A percentile compares a stretch with the other conserved stretches of the same genome.
Evolutionary conservation across 2,329 filamentous ascomycete genomes (phyloP).

Genomic region (Aotearoamyces nothofagi): DNA sequence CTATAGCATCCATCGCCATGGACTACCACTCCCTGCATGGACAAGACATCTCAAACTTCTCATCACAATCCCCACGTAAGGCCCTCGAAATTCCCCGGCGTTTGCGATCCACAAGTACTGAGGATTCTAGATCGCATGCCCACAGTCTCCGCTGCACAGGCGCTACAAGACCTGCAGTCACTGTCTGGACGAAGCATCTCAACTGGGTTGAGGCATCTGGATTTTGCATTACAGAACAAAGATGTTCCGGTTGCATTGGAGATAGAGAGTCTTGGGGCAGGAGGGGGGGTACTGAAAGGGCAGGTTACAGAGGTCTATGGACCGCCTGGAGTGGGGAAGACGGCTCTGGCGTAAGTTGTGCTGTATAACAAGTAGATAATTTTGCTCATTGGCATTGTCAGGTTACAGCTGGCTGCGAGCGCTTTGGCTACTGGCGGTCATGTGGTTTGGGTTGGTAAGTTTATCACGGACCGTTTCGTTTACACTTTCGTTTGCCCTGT

Average conservation of each 20-base stretch:
- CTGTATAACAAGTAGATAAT: no score
- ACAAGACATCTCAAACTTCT: conserved; percentile 44
- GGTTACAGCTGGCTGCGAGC: conserved; percentile 54
- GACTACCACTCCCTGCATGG: conserved; percentile 44
- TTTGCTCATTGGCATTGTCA: no score
- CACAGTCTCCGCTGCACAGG: conserved; percentile 62
- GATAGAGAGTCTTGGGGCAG: not conserved
- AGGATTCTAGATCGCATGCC: conserved; percentile 50
- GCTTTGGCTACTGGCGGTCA: conserved; percentile 42
- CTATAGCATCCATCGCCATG: conserved; percentile 23
- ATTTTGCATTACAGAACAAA: conserved; percentile 27
- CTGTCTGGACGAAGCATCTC: conserved; percentile 34
- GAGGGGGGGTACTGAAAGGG: conserved; percentile 53
- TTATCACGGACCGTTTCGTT: no score
- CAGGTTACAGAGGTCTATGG: conserved; percentile 82
- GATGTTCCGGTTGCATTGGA: conserved; percentile 4
- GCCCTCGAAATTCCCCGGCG: not conserved
- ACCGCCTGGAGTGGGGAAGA: conserved; percentile 76
- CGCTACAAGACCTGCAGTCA: conserved; percentile 42
- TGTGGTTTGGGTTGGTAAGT: conserved; percentile 70
- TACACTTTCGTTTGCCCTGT: no score
- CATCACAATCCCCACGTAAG: conserved; percentile 16
- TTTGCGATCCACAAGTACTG: not conserved
- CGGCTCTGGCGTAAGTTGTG: conserved; percentile 45
- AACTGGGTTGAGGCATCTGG: conserved; percentile 38